Evolutionary conservation across 2,329 filamentous ascomycete genomes (phyloP).

Genomic region (Blumeria hordei): DNA sequence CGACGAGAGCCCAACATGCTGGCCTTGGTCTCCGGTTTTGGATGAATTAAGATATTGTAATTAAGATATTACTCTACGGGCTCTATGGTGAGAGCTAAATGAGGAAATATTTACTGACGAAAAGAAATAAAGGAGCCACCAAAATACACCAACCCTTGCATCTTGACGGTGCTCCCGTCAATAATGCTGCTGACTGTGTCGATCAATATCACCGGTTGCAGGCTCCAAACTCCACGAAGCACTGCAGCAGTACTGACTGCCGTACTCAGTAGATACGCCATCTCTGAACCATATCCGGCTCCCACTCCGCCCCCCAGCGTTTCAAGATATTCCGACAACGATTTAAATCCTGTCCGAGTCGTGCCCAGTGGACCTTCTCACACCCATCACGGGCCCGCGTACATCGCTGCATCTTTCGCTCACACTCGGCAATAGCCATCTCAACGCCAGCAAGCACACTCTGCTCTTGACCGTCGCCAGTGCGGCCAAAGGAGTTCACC

Average conservation of each 20-base stretch:
- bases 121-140: no score
- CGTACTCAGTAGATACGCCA: background rate
- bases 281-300: background rate
- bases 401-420: background rate
- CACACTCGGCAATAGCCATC: slow-evolving; percentile 3
- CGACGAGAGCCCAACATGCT: no score
- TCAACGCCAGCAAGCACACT: slow-evolving; percentile 4
- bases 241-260: background rate
- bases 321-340: slow-evolving; percentile 1
- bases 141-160: no score
- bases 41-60: no score
- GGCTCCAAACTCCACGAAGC: no score
- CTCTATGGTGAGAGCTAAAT: no score
- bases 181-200: no score
- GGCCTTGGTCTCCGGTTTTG: no score
- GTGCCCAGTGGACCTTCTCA: background rate
- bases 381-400: background rate
- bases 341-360: background rate
- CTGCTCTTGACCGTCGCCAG: background rate
- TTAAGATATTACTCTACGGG: no score
- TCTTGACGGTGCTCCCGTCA: no score
- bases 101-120: no score
- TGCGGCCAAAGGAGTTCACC: slow-evolving; percentile 7
- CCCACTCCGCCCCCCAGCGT: background rate
- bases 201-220: no score